A percentile compares a stretch with the other conserved stretches of the same genome.
Conservation (phyloP, 257 asterid species). For the Parsonsia alboflavescens region DNA sequence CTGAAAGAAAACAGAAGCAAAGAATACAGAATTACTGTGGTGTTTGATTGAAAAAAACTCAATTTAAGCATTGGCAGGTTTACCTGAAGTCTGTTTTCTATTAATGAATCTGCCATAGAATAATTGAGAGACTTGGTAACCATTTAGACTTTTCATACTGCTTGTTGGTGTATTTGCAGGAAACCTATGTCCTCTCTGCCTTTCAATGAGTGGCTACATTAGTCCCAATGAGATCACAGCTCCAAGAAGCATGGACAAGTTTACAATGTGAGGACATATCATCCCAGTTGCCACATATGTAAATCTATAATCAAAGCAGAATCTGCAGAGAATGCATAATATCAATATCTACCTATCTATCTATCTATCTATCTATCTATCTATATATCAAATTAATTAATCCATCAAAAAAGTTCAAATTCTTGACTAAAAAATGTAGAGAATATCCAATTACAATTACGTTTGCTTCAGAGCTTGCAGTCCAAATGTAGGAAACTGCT, state of each 20-base stretch:
- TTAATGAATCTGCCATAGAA: conserved; percentile 29
- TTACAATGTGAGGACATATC: conserved; percentile 87
- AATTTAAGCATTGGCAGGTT: not conserved
- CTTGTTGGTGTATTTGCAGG: conserved; percentile 52
- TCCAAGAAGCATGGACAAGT: conserved; percentile 79
- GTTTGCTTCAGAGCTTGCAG: conserved; percentile 68
- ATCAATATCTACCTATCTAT: too few relatives aligned
- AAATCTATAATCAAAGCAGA: conserved; percentile 82
- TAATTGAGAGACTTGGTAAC: conserved; percentile 87
- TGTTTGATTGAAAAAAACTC: not conserved
- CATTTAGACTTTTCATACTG: conserved; percentile 80
- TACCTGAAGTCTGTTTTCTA: conserved; percentile 39
- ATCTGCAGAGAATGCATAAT: conserved; percentile 37
- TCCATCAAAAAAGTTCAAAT: not conserved
- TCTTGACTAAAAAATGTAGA: not conserved
- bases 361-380: too few relatives aligned
- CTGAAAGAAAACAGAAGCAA: conserved; percentile 2
- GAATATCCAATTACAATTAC: conserved; percentile 33
- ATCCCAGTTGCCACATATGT: conserved; percentile 92
- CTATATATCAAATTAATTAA: not conserved
- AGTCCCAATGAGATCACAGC: conserved; percentile 78
- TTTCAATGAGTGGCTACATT: conserved; percentile 75
- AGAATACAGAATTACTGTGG: too few relatives aligned
- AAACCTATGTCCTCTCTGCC: conserved; percentile 69
- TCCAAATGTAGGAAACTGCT: conserved; percentile 84